These are phyloP conservation scores for Blastobotrys attinorum DNA, from an alignment of 805 yeast genomes.

Conservation along the genomic window DNA sequence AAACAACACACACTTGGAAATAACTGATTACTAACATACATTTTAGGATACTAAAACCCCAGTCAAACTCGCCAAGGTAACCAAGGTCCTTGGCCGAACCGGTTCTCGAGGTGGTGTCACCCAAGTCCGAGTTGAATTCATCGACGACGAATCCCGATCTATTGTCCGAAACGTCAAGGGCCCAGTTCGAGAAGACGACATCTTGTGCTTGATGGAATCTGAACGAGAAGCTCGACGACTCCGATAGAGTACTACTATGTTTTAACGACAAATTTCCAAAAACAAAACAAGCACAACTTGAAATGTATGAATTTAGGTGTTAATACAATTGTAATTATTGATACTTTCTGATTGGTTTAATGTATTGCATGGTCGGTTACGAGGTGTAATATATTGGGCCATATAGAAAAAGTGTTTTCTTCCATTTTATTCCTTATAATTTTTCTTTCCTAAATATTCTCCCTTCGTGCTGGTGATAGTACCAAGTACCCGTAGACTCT, in stretches of 20 bases:
- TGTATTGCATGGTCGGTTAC: too few relatives aligned
- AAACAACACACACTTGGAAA: too few relatives aligned
- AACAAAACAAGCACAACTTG: too few relatives aligned
- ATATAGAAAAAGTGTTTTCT: too few relatives aligned
- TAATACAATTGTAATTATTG: not conserved
- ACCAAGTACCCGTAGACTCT: too few relatives aligned
- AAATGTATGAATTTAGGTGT: not conserved
- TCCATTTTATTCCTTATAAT: too few relatives aligned
- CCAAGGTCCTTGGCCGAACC: slow-evolving; percentile 99
- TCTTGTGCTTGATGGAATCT: slow-evolving; percentile 98
- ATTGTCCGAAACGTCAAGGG: slow-evolving; percentile 97
- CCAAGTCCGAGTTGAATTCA: slow-evolving; percentile 96
- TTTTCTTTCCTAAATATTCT: too few relatives aligned
- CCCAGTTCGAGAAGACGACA: slow-evolving; percentile 97
- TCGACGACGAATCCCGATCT: slow-evolving; percentile 91
- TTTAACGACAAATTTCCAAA: too few relatives aligned
- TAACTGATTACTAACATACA: too few relatives aligned
- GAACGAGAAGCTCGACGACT: slow-evolving; percentile 90
- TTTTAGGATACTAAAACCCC: slow-evolving; percentile 49
- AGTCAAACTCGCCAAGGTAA: slow-evolving; percentile 98
- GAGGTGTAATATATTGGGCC: too few relatives aligned
- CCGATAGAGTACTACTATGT: slow-evolving; percentile 28
- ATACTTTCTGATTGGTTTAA: not conserved
- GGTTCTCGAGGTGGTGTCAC: slow-evolving; percentile 99
- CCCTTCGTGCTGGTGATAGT: too few relatives aligned